These are phyloP conservation scores for Xanthoconium purpureum DNA, from an alignment of 768 basidiomycete species.

Conservation along the genomic window DNA sequence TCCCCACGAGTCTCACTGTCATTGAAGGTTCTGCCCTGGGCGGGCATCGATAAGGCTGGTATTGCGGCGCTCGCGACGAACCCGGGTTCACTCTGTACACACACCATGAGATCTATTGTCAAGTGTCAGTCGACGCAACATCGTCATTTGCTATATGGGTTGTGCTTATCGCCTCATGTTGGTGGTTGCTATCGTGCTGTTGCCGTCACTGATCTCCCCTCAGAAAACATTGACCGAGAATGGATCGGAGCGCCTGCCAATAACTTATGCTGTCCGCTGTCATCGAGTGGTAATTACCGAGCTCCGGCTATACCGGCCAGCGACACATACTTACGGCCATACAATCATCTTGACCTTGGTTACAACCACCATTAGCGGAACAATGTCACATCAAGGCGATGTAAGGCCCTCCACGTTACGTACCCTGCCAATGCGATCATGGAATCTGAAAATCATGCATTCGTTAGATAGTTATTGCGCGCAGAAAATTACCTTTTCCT, in stretches of 20 bases:
- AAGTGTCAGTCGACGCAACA: background rate
- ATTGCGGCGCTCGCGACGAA: background rate
- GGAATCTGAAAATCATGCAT: background rate
- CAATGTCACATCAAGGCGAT: background rate
- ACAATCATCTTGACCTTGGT: background rate
- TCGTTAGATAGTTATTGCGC: background rate
- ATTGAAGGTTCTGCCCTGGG: background rate
- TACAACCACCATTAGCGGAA: background rate
- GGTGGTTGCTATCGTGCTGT: background rate
- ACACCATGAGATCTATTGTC: background rate
- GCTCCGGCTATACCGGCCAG: background rate
- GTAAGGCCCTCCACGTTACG: background rate
- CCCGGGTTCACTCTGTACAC: background rate
- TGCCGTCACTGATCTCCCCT: background rate
- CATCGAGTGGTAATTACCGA: too few species aligned
- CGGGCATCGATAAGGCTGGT: background rate
- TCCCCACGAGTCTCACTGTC: background rate
- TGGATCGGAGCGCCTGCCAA: too few species aligned
- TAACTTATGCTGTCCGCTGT: too few species aligned
- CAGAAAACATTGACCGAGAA: too few species aligned
- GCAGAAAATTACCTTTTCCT: background rate
- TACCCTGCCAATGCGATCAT: background rate
- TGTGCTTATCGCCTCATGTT: background rate
- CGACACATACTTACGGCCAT: background rate
- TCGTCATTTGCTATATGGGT: background rate